phyloP scores from a whole-genome alignment of 768 basidiomycete genomes.

The Asterophora parasitica region DNA sequence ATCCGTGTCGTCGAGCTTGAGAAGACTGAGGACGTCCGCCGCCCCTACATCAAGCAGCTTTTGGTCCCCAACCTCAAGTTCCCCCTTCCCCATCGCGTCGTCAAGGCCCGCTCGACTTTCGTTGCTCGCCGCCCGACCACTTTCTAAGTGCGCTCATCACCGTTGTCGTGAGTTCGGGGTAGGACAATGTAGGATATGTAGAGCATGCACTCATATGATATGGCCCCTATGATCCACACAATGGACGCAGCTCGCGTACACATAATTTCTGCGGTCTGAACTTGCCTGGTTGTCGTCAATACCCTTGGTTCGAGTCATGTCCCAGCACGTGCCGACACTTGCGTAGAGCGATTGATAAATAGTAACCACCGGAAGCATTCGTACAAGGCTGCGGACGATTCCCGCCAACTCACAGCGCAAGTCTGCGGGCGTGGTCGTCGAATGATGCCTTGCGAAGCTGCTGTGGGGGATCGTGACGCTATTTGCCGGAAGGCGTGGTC shows the following conservation, averaged over 20 bases:
- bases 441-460: not conserved
- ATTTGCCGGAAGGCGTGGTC: not conserved
- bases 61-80: constrained; percentile 88
- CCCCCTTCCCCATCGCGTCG: constrained; percentile 90
- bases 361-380: constrained; percentile 47
- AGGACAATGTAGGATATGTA: constrained; percentile 14
- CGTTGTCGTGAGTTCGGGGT: not conserved
- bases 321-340: too few species aligned
- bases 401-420: constrained; percentile 2
- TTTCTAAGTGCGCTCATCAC: constrained; percentile 40
- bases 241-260: too few species aligned
- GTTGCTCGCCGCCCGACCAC: constrained; percentile 73
- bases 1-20: constrained; percentile 95
- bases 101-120: constrained; percentile 76
- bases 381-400: constrained; percentile 23
- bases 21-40: constrained; percentile 87
- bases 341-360: constrained; percentile 46
- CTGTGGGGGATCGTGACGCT: not conserved
- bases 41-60: constrained; percentile 98
- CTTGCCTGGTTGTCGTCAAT: too few species aligned
- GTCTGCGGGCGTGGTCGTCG: not conserved
- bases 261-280: too few species aligned
- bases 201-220: constrained; percentile 16
- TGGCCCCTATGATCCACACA: constrained; percentile 16
- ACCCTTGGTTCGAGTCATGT: too few species aligned